phyloP scores from a whole-genome alignment of 768 basidiomycete species.

The Boletales sp. region DNA sequence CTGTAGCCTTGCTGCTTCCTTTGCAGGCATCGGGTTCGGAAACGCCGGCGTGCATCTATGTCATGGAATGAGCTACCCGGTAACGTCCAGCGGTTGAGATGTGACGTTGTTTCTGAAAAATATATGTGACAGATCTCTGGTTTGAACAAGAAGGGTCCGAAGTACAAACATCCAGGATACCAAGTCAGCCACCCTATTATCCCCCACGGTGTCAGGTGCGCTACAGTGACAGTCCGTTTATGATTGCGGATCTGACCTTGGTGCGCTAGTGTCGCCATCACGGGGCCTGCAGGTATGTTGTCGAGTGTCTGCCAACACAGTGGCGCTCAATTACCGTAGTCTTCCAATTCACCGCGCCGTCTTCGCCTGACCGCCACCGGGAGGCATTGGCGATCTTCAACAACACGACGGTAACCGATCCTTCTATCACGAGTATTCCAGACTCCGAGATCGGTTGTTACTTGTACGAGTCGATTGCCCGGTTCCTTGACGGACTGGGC shows the following conservation, averaged over 20 bases:
- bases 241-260: not conserved
- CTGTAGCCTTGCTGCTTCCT: slow-evolving; percentile 79
- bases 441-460: slow-evolving; percentile 77
- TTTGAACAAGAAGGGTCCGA: slow-evolving; percentile 90
- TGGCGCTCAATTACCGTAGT: slow-evolving; percentile 40
- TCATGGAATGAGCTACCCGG: slow-evolving; percentile 87
- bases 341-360: slow-evolving; percentile 94
- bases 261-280: slow-evolving; percentile 68
- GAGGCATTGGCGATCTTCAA: slow-evolving; percentile 85
- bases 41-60: slow-evolving; percentile 91
- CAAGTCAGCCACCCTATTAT: slow-evolving; percentile 83
- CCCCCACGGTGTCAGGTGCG: slow-evolving; percentile 82
- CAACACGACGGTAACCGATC: slow-evolving; percentile 57
- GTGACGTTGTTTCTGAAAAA: not conserved
- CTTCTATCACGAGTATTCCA: slow-evolving; percentile 67
- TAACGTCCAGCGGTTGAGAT: slow-evolving; percentile 34
- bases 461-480: slow-evolving; percentile 81
- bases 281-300: slow-evolving; percentile 75
- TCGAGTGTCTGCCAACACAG: slow-evolving; percentile 1
- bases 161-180: slow-evolving; percentile 91
- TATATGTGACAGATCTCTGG: slow-evolving; percentile 67
- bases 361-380: slow-evolving; percentile 87
- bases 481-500: slow-evolving; percentile 81
- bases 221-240: not conserved
- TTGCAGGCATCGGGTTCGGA: slow-evolving; percentile 94